phyloP scores from a whole-genome alignment of 164 flowering plant genomes.

The Nelumbo lutea region DNA sequence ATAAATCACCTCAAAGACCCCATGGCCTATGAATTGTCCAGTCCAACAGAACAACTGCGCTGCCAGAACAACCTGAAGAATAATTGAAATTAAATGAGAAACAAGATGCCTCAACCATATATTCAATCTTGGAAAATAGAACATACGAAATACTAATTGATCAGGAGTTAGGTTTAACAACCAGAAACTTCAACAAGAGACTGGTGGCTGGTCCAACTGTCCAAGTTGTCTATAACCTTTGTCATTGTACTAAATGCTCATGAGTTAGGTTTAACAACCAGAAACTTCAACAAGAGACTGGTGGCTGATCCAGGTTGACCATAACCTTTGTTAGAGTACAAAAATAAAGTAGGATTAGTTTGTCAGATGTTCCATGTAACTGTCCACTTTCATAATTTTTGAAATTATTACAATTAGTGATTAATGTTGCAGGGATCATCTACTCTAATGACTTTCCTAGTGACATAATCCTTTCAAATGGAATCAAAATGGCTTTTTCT shows the following conservation, averaged over 20 bases:
- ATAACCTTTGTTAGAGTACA: neutral
- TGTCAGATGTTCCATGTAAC: neutral
- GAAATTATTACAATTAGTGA: neutral
- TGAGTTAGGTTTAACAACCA: too few species aligned
- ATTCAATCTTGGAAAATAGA: neutral
- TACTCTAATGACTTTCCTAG: neutral
- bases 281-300: too few species aligned
- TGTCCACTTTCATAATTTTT: neutral
- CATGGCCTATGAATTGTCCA: slow-evolving; percentile 63
- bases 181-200: too few species aligned
- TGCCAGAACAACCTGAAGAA: slow-evolving; percentile 41
- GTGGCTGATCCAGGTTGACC: too few species aligned
- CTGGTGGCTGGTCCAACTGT: too few species aligned
- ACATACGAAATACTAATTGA: neutral
- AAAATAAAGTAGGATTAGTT: neutral
- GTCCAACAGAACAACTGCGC: slow-evolving; percentile 59
- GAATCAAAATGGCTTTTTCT: neutral
- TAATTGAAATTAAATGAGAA: neutral
- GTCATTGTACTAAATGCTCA: too few species aligned
- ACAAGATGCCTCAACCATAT: neutral
- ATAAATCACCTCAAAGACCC: slow-evolving; percentile 49
- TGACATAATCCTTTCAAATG: neutral
- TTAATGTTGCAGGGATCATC: neutral
- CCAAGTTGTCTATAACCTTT: too few species aligned
- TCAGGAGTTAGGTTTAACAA: too few species aligned